Conservation (phyloP, 176 grass and related monocot genomes). For the Eragrostis curvula region DNA sequence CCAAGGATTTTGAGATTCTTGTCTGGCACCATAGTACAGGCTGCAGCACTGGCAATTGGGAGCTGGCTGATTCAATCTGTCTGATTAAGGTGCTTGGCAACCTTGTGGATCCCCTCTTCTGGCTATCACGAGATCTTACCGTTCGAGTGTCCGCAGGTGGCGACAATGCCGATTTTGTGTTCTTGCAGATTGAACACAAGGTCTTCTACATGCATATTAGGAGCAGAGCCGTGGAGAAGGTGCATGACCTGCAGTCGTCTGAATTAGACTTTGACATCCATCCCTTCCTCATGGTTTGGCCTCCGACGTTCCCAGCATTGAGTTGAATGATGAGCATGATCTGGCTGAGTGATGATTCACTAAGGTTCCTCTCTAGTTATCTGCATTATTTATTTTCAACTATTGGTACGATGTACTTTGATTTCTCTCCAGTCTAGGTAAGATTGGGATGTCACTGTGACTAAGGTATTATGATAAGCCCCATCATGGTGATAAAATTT, state of each 20-base stretch:
- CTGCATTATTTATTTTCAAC: neutral
- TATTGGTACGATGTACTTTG: neutral
- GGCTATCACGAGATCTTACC: too few species aligned
- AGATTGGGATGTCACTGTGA: too few species aligned
- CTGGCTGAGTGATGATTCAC: neutral
- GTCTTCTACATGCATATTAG: conserved; percentile 23
- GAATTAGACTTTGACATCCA: neutral
- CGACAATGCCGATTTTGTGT: conserved; percentile 32
- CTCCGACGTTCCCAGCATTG: conserved; percentile 17
- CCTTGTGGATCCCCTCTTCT: too few species aligned
- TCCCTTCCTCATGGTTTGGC: conserved; percentile 32
- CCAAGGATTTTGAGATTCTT: neutral
- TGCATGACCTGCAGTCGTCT: neutral
- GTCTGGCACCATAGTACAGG: too few species aligned
- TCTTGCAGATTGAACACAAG: neutral
- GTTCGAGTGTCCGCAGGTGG: neutral
- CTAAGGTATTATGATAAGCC: too few species aligned
- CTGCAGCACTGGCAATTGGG: too few species aligned
- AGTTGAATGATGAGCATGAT: neutral
- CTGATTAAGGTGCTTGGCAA: too few species aligned
- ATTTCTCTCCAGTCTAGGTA: too few species aligned
- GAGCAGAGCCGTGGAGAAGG: conserved; percentile 17
- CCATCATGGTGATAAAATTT: too few species aligned
- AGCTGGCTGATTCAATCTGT: too few species aligned
- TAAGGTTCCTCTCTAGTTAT: neutral